Evolutionary conservation across 2,329 filamentous ascomycete species (phyloP), one percentile per base, ranked within the genome.

Genomic region (Alternaria hordeiaustralica): DNA sequence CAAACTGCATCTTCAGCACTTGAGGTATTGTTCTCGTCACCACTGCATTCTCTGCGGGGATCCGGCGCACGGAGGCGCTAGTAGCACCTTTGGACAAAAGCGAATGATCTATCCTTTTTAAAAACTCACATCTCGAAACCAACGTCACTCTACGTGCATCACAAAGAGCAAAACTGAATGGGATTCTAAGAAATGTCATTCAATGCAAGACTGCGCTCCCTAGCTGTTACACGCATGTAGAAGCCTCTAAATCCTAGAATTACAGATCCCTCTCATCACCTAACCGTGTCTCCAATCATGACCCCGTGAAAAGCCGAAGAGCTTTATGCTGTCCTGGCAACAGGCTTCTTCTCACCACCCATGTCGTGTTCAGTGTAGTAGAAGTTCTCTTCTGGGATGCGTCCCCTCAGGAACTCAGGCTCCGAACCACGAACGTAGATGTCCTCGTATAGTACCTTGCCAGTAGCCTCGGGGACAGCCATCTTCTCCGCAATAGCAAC

Each of bases 361-460:
- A 75, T 81, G 78, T 85, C 84, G 41, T 74, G 74, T 74, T 81
- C 75, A 9, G 66, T 72, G 80, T 90, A 90, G 83, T 91, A 97
- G 84, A 90, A 96, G 84, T 94, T 95, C 91, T 98, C 96, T 78
- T 98, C 94, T 58, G 91, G 87, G 64, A 91, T 94, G 67, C 95
- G 88, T 74, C 95, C 95, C 75, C 94, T 89, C 84, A 97, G 88
- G 86, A 91, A 97, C 78, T 89, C 85, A 61, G 94, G 94, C 88
- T 97, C 95, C 66, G 88, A 91, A 71, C 95, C 95, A 70, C 87
- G 87, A 75, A 94, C 94, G 83, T 97, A 98, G 81, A 97, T 97
- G 82, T 97, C 95, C 89, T 99, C 95, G 82, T 88, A 99, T 74
- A 99, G 87, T 73, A 96, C 96, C 82, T 93, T 88, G 58, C 90